phyloP scores from a whole-genome alignment of 306 rosid genomes.

The Fagus crenata region DNA sequence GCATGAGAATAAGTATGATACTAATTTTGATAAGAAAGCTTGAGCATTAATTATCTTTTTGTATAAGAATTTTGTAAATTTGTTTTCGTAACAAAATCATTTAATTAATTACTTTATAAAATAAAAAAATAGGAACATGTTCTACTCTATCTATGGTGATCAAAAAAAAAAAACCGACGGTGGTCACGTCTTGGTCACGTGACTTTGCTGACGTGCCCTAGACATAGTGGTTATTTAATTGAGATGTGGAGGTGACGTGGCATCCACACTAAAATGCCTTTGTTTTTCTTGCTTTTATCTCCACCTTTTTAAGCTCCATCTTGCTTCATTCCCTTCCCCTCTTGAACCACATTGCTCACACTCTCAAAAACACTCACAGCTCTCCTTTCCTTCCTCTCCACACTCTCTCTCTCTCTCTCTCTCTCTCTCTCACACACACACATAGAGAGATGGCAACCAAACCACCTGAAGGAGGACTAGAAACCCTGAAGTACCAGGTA shows the following conservation, averaged over 20 bases:
- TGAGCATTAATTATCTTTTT: too few relatives aligned
- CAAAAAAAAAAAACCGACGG: too few relatives aligned
- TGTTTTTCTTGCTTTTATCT: slow-evolving; percentile 13
- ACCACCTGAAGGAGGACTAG: slow-evolving; percentile 51
- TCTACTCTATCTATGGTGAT: not conserved
- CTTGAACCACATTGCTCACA: slow-evolving; percentile 23
- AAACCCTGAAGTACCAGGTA: slow-evolving; percentile 72
- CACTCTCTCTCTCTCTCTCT: slow-evolving; percentile 23
- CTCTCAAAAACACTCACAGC: slow-evolving; percentile 16
- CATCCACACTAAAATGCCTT: slow-evolving; percentile 42
- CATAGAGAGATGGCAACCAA: slow-evolving; percentile 62
- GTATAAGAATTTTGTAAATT: not conserved
- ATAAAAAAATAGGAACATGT: not conserved
- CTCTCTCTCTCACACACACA: slow-evolving; percentile 28
- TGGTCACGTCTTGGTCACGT: slow-evolving; percentile 43
- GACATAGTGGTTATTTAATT: slow-evolving; percentile 22
- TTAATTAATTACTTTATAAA: not conserved
- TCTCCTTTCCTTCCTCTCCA: slow-evolving; percentile 24
- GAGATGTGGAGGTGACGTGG: slow-evolving; percentile 47
- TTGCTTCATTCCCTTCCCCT: slow-evolving; percentile 28
- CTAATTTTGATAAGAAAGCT: too few relatives aligned
- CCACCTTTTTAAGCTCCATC: slow-evolving; percentile 23
- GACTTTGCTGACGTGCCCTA: slow-evolving; percentile 38
- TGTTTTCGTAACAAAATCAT: not conserved
- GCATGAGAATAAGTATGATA: too few relatives aligned